Percentiles rank a stretch among this genome's conserved stretches.
phyloP scores from a whole-genome alignment of 2,329 filamentous ascomycete species.

The Aspergillus fructus region DNA sequence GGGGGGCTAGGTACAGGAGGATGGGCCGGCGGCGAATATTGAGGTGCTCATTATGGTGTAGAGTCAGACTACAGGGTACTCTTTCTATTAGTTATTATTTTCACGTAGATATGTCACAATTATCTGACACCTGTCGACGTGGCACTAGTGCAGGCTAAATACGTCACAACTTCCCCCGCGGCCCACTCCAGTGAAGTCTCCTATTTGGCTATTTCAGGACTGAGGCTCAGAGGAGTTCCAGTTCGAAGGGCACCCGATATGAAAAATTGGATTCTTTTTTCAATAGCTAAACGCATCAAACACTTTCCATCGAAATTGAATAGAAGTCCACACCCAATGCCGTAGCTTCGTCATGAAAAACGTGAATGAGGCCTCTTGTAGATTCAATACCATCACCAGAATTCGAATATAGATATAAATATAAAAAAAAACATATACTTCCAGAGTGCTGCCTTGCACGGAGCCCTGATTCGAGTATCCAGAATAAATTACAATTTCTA shows the following conservation, averaged over 20 bases:
- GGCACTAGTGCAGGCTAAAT: neutral
- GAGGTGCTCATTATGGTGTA: neutral
- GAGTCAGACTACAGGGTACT: no score
- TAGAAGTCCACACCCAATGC: no score
- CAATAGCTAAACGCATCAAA: no score
- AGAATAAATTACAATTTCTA: slow-evolving; percentile 21
- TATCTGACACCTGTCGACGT: neutral
- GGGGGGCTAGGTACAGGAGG: neutral
- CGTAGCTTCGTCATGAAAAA: no score
- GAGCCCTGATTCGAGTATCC: neutral
- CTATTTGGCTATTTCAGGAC: neutral
- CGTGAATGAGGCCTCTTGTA: no score
- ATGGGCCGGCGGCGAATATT: neutral
- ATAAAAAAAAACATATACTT: no score
- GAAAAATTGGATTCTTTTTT: no score
- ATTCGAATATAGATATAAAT: no score
- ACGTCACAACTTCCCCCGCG: neutral
- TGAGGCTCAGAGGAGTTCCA: neutral
- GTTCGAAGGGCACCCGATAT: neutral
- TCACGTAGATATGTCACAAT: neutral
- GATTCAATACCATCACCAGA: no score
- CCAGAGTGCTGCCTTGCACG: neutral
- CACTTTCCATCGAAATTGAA: no score
- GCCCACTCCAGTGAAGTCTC: no score
- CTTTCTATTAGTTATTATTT: neutral